Conservation (phyloP, 208 protist genomes). For the Kentomonas sorsogonicus region DNA sequence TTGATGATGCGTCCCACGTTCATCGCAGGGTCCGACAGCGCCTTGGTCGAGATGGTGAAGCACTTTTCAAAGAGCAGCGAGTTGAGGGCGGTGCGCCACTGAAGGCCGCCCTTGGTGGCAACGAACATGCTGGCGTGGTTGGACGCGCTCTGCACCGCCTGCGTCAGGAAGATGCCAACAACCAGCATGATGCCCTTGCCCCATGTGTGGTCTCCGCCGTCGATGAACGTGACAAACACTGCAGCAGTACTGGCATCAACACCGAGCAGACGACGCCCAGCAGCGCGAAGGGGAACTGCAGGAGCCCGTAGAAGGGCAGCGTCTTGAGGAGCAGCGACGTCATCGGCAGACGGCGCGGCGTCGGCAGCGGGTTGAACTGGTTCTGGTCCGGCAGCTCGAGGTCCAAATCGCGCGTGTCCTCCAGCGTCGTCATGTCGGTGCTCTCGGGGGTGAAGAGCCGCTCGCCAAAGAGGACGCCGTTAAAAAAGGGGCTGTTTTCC, state of each 20-base stretch:
- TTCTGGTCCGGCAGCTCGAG: too few relatives aligned
- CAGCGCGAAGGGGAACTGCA: conserved; percentile 44
- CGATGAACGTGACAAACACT: conserved; percentile 30
- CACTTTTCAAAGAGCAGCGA: conserved; percentile 79
- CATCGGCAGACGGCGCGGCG: conserved; percentile 15
- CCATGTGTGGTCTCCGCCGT: conserved; percentile 15
- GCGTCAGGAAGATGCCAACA: conserved; percentile 33
- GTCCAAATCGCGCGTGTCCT: conserved; percentile 33
- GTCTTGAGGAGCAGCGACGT: conserved; percentile 20
- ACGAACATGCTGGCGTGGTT: conserved; percentile 51
- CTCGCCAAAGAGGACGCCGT: conserved; percentile 58
- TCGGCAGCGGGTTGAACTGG: too few relatives aligned
- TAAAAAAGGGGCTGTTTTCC: conserved; percentile 23
- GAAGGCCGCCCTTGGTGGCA: conserved; percentile 28
- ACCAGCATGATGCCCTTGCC: conserved; percentile 40
- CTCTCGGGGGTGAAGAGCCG: conserved; percentile 41
- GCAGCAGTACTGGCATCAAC: conserved; percentile 43
- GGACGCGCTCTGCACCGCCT: conserved; percentile 39
- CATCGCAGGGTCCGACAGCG: conserved; percentile 58
- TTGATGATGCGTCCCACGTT: conserved; percentile 87
- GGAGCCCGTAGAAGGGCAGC: conserved; percentile 26
- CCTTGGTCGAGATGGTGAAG: conserved; percentile 40
- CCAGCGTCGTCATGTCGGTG: conserved; percentile 42
- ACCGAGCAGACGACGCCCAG: conserved; percentile 41
- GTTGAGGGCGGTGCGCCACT: conserved; percentile 54